phyloP scores from a whole-genome alignment of 306 rosid species.

The Fragaria ananassa region DNA sequence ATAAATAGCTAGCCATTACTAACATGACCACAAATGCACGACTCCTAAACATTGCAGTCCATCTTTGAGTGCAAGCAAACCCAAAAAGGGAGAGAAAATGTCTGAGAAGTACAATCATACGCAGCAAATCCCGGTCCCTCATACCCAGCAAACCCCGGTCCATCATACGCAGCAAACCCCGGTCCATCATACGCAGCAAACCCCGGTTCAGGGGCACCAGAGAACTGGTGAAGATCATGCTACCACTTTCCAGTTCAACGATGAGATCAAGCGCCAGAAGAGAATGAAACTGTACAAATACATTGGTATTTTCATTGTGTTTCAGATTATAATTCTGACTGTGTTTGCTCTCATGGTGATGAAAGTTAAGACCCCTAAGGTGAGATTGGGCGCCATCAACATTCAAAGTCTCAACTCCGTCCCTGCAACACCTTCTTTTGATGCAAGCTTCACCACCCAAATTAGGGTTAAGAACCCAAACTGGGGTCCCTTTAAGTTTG shows the following conservation, averaged over 20 bases:
- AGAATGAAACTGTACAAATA: constrained; percentile 7
- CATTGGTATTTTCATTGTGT: constrained; percentile 9
- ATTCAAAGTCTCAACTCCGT: background rate
- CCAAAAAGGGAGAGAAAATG: background rate
- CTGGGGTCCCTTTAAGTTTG: constrained; percentile 21
- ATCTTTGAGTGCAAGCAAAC: background rate
- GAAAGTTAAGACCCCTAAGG: constrained; percentile 27
- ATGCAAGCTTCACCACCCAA: constrained; percentile 14
- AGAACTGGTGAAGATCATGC: background rate
- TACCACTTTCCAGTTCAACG: background rate
- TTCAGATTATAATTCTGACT: constrained; percentile 20
- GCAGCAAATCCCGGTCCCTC: background rate
- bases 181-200: background rate
- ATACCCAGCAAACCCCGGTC: background rate
- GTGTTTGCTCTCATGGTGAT: constrained; percentile 19
- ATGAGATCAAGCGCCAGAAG: constrained; percentile 13
- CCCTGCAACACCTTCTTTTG: constrained; percentile 5
- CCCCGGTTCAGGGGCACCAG: background rate
- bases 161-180: background rate
- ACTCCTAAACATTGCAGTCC: background rate
- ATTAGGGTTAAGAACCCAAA: constrained; percentile 15
- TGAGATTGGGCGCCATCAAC: constrained; percentile 14
- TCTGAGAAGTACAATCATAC: background rate
- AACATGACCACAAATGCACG: background rate
- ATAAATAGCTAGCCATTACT: background rate